phyloP scores from a whole-genome alignment of 208 protist genomes.

The Acanthamoeba royreba region DNA sequence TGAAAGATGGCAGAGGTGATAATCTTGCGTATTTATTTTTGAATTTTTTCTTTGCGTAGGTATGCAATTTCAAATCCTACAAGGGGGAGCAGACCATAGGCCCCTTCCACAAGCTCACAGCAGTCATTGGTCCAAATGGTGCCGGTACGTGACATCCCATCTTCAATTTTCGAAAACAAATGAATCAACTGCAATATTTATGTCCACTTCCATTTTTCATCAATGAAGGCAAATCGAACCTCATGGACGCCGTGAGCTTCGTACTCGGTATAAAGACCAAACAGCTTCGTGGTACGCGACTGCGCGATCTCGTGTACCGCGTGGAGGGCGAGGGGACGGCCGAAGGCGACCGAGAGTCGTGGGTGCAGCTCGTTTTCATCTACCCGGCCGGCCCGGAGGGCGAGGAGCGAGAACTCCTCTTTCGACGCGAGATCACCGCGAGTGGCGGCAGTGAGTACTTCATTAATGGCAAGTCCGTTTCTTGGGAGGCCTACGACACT shows the following conservation, averaged over 20 bases:
- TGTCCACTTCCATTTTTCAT: no score
- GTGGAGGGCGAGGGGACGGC: background rate
- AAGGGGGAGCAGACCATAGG: constrained; percentile 90
- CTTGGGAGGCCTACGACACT: constrained; percentile 84
- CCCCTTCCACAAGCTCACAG: constrained; percentile 96
- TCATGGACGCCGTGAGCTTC: constrained; percentile 98
- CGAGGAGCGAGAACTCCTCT: constrained; percentile 75
- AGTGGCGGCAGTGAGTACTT: constrained; percentile 77
- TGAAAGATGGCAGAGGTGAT: background rate
- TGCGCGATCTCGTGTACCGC: constrained; percentile 91
- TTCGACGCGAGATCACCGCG: constrained; percentile 81
- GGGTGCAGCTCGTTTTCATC: background rate
- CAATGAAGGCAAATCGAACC: constrained; percentile 91
- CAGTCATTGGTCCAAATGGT: constrained; percentile 98
- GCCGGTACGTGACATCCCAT: constrained; percentile 75
- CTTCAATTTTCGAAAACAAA: background rate
- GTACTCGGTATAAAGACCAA: constrained; percentile 88
- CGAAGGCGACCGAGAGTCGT: background rate
- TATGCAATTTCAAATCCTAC: constrained; percentile 99
- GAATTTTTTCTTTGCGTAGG: constrained; percentile 55
- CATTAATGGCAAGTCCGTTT: constrained; percentile 74
- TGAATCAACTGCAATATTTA: no score
- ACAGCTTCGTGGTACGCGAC: constrained; percentile 82
- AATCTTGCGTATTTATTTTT: background rate
- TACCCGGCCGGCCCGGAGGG: background rate